A percentile compares a stretch with the other conserved stretches of the same genome.
These are phyloP conservation scores for Coemansia sp. DNA, from an alignment of 192 early-diverging fungal species.

Conservation along the genomic window DNA sequence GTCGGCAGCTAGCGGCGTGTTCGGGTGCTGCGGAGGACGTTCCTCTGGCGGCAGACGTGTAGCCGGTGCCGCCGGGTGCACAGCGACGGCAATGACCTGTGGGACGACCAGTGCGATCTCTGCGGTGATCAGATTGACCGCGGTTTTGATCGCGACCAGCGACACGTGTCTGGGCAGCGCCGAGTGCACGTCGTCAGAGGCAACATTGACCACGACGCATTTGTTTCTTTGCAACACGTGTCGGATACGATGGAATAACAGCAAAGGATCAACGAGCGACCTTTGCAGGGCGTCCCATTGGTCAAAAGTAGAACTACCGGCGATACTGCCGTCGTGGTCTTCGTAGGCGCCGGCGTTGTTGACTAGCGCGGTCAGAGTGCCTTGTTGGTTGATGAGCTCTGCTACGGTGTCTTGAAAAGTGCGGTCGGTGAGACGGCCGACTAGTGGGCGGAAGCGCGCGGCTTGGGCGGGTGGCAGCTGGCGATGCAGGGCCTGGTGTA, in stretches of 20 bases:
- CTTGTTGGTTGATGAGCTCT: conserved; percentile 6
- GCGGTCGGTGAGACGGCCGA: conserved; percentile 8
- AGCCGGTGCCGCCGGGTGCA: conserved; percentile 21
- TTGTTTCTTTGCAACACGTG: conserved; percentile 9
- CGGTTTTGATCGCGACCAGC: conserved; percentile 39
- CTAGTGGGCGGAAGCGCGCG: conserved; percentile 20
- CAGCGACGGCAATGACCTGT: conserved; percentile 23
- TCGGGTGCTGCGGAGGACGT: not conserved
- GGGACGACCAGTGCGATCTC: conserved; percentile 40
- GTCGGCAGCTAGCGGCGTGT: conserved; percentile 24
- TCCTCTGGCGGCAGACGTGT: conserved; percentile 2
- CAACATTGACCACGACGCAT: conserved; percentile 23
- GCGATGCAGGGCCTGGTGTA: conserved; percentile 5
- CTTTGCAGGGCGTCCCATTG: conserved; percentile 29
- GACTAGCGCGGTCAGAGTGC: conserved; percentile 17
- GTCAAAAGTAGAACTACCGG: conserved; percentile 16
- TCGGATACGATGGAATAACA: conserved; percentile 22
- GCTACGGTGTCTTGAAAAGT: conserved; percentile 10
- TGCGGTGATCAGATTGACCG: conserved; percentile 37
- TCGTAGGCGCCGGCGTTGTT: conserved; percentile 31
- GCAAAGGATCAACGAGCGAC: conserved; percentile 17
- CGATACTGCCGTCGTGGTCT: not conserved
- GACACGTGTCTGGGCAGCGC: conserved; percentile 18
- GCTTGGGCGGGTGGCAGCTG: not conserved
- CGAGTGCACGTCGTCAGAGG: conserved; percentile 22